Evolutionary conservation across 164 flowering plant genomes (phyloP).

Genomic region (Vitis rotundifolia): DNA sequence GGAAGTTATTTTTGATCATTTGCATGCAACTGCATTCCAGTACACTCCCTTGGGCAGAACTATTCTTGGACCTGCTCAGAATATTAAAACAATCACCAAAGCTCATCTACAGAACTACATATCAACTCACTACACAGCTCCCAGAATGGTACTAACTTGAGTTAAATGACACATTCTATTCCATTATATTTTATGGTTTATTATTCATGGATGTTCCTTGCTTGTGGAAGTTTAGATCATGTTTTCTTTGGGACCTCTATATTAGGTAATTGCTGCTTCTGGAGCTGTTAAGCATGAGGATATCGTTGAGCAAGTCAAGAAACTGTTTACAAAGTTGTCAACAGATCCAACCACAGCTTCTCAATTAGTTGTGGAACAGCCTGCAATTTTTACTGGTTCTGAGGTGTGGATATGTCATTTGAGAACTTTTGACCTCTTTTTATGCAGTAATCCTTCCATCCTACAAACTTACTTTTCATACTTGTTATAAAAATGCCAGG

Average conservation of each 20-base stretch:
- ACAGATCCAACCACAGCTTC: slow-evolving; percentile 74
- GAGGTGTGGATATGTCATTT: slow-evolving; percentile 54
- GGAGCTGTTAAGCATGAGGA: slow-evolving; percentile 98
- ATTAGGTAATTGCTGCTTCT: slow-evolving; percentile 86
- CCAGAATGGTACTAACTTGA: slow-evolving; percentile 67
- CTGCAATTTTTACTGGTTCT: slow-evolving; percentile 91
- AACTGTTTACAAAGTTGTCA: slow-evolving; percentile 78
- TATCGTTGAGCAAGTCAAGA: slow-evolving; percentile 81
- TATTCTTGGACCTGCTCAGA: slow-evolving; percentile 89
- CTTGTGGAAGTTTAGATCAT: neutral
- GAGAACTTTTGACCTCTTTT: neutral
- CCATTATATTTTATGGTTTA: neutral
- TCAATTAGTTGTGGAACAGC: slow-evolving; percentile 72
- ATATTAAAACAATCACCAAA: slow-evolving; percentile 73
- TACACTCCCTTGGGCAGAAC: slow-evolving; percentile 91
- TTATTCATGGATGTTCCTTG: neutral
- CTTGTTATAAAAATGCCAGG: slow-evolving; percentile 40
- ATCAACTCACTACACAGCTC: slow-evolving; percentile 83
- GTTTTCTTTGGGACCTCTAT: slow-evolving; percentile 1
- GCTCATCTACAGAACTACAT: slow-evolving; percentile 74
- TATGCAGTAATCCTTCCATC: neutral
- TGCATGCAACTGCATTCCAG: slow-evolving; percentile 99
- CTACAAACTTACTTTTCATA: neutral
- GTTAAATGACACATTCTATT: neutral
- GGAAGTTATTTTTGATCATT: slow-evolving; percentile 95